Base-by-base conservation (phyloP, 2,329 filamentous ascomycete genomes). In the Corniculantispora saksenae region DNA sequence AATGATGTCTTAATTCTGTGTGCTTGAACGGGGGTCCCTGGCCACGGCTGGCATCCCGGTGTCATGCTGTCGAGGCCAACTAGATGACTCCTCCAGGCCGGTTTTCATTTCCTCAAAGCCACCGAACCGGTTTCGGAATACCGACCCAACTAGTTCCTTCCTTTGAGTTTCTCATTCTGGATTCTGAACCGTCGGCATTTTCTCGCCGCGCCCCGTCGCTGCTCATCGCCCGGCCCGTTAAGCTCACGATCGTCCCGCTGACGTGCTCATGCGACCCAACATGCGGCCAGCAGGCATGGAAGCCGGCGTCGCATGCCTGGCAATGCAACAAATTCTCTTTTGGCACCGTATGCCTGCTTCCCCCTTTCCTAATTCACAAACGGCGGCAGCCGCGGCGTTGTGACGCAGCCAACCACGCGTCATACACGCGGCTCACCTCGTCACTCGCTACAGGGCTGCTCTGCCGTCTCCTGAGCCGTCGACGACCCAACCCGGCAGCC, bases 221-320 rank as follows among this genome's bases (percentile, higher is more conserved):
- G n/a, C 47, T 43, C 48, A 62, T 47, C 27, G 29, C 51, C 47
- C 60, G 27, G 32, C 43, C 38, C n/a, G 9, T 62, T 48, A 19
- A 47, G 19, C 27, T 54, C 60, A 47, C 43, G 53, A 63, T 63
- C 25, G 61, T 51, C 53, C 40, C 54, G 45, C 54, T 58, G 9
- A 29, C 43, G 29, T 15, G 43, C 53, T 63, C 32, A 56, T 48
- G 53, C 61, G 54, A 51, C 61, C 61, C 45, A 63, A 58, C 45
- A 57, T 63, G 53, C 61, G 61, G 43, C 40, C 45, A 23, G 13
- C 32, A 54, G 53, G 60, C 51, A 25, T 47, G 50, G 21, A 35
- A 54, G 38, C 60, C 48, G 35, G 35, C 60, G 55, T 55, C 27
- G 47, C 35, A 62, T 55, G 51, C n/a, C n/a, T 55, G 40, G 40